Percentiles rank a stretch among this genome's conserved stretches.
Evolutionary conservation across 2,329 filamentous ascomycete genomes (phyloP).

Genomic region (Colletotrichum sp.): DNA sequence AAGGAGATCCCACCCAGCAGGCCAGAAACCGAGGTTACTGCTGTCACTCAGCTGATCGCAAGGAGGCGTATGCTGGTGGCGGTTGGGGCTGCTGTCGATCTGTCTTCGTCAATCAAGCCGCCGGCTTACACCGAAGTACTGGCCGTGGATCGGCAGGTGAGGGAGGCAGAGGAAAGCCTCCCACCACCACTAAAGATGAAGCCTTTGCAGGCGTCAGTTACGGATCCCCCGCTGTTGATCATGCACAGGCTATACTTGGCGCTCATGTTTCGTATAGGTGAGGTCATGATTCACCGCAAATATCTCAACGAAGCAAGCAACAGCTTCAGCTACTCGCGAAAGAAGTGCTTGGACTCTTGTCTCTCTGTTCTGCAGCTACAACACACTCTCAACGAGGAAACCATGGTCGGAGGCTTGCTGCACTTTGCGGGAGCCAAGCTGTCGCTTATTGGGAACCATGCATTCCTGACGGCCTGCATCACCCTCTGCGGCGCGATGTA

Average conservation of each 20-base stretch:
- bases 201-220: constrained; percentile 19
- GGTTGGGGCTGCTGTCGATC: constrained; percentile 26
- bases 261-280: constrained; percentile 31
- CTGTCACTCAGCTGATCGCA: constrained; percentile 26
- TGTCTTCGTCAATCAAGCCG: constrained; percentile 21
- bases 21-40: constrained; percentile 32
- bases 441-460: constrained; percentile 22
- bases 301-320: constrained; percentile 24
- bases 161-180: constrained; percentile 25
- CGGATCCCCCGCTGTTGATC: constrained; percentile 28
- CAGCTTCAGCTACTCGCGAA: constrained; percentile 29
- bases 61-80: constrained; percentile 24
- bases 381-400: constrained; percentile 27
- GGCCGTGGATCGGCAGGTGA: constrained; percentile 27
- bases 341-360: constrained; percentile 26
- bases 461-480: constrained; percentile 27
- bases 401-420: constrained; percentile 23
- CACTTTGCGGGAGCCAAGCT: constrained; percentile 24
- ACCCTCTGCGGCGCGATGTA: constrained; percentile 19
- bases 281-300: constrained; percentile 34
- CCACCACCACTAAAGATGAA: constrained; percentile 27
- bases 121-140: constrained; percentile 23
- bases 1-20: constrained; percentile 40
- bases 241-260: constrained; percentile 30
- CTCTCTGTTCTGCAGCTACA: constrained; percentile 28